phyloP scores from a whole-genome alignment of 1,284 basidiomycete species.

The Trichosporon asahii region DNA sequence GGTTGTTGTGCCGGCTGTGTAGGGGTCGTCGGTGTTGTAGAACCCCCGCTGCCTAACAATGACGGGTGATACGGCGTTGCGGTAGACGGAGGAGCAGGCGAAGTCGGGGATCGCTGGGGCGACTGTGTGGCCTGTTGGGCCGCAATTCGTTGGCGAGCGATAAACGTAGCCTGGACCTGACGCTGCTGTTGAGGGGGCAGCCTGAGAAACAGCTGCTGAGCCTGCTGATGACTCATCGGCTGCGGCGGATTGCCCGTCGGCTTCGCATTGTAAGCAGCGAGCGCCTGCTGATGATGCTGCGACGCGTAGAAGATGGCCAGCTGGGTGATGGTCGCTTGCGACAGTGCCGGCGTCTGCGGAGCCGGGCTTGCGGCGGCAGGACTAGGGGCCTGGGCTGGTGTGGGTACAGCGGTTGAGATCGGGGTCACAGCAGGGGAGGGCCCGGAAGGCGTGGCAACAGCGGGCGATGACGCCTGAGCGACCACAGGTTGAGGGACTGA shows the following conservation, averaged over 20 bases:
- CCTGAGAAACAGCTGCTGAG: slow-evolving; percentile 17
- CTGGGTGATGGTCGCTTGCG: slow-evolving; percentile 2
- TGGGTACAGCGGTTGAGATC: not conserved
- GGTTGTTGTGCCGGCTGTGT: not conserved
- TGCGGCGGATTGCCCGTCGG: not conserved
- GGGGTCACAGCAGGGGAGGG: not conserved
- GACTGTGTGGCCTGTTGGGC: slow-evolving; percentile 12
- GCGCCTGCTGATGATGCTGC: slow-evolving; percentile 12
- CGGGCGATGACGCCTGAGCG: not conserved
- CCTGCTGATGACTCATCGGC: slow-evolving; percentile 19
- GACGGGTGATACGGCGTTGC: slow-evolving; percentile 11
- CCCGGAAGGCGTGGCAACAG: not conserved
- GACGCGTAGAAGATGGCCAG: slow-evolving; percentile 16
- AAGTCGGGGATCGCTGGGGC: slow-evolving; percentile 9
- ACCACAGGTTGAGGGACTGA: not conserved
- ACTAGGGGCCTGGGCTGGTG: not conserved
- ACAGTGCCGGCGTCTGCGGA: slow-evolving; percentile 1
- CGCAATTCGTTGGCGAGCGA: slow-evolving; percentile 16
- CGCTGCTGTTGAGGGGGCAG: slow-evolving; percentile 24
- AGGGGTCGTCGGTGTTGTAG: not conserved
- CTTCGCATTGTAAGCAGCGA: not conserved
- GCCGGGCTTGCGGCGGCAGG: not conserved
- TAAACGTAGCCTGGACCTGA: slow-evolving; percentile 20
- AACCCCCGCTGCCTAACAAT: not conserved
- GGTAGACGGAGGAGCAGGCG: slow-evolving; percentile 2